Conservation (phyloP, 2,329 filamentous ascomycete species). For the Aspergillus candidus region DNA sequence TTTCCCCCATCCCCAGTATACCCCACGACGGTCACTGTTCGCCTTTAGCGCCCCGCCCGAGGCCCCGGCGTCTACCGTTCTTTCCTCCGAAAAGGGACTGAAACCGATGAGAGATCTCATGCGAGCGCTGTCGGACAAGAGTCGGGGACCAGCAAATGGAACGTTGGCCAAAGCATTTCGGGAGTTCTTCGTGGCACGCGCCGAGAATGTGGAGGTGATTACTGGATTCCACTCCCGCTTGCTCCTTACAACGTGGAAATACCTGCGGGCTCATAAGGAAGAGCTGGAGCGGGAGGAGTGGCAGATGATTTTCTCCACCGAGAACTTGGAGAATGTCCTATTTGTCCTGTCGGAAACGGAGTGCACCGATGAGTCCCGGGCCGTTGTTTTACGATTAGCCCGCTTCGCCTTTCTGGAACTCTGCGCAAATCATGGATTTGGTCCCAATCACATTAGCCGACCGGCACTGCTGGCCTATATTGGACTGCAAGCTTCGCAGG, state of each 20-base stretch:
- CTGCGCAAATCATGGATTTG: conserved; percentile 39
- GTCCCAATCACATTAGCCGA: conserved; percentile 27
- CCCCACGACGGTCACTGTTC: conserved; percentile 28
- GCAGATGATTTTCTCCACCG: conserved; percentile 33
- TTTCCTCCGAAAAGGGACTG: conserved; percentile 59
- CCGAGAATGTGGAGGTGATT: conserved; percentile 46
- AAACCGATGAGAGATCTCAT: conserved; percentile 64
- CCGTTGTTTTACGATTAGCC: conserved; percentile 36
- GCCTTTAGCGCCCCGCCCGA: conserved; percentile 39
- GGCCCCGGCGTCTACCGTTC: conserved; percentile 49
- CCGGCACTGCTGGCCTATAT: conserved; percentile 44
- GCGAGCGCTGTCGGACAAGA: conserved; percentile 55
- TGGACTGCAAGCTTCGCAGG: conserved; percentile 49
- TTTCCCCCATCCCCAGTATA: conserved; percentile 31
- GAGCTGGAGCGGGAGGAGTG: conserved; percentile 28
- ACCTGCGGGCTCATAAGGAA: conserved; percentile 45
- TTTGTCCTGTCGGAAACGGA: conserved; percentile 32
- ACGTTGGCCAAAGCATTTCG: conserved; percentile 61
- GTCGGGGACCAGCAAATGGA: conserved; percentile 58
- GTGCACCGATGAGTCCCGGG: conserved; percentile 32
- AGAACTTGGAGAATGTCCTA: conserved; percentile 37
- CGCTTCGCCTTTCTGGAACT: conserved; percentile 32
- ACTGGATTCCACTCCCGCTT: conserved; percentile 62
- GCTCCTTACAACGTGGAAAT: conserved; percentile 53
- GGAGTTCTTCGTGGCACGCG: conserved; percentile 56